Base-by-base conservation (phyloP, 164 flowering plant species). In the Vitis rotundifolia region DNA sequence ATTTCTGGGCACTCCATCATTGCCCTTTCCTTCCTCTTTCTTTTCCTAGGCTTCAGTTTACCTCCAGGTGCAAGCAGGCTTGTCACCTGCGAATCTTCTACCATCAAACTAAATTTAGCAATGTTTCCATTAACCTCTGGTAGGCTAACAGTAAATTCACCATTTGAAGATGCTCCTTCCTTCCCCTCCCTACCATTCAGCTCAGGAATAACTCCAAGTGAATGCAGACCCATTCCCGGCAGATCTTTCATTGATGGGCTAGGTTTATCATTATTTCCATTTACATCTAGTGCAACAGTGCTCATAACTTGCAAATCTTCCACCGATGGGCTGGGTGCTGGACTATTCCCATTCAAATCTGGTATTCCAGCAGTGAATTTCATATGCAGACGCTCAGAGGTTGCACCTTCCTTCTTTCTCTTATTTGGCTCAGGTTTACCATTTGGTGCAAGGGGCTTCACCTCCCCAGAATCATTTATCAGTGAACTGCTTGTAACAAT, bases 11-110 rank as follows among this genome's bases (percentile, higher is more conserved):
- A 47, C n/a, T 49, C 71, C 10, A 54, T 9, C 19, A 37, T 28
- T 14, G 81, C 64, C 59, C 68, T 66, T 12, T 68, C 75, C 78
- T 81, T 77, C 68, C 73, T 75, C 73, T 71, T 76, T 52, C 82
- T 71, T 73, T 73, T 81, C 54, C 53, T 76, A 54, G 16, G 44
- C 57, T 48, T 69, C 8, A 71, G 72, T 55, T 71, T 73, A 57
- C 71, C 59, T 15, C 56, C 78, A 64, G 60, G 15, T 6, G 76
- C 11, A 9, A 73, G 49, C 12, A 63, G 50, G n/a, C 56, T 48
- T 54, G 18, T 61, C 8, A 8, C 66, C 12, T 37, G 59, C n/a
- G 49, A 31, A 18, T n/a, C 28, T 16, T 53, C 64, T n/a, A n/a
- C 37, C 19, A 48, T 11, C 19, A 57, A 49, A 16, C 54, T 22